A percentile compares a stretch with the other conserved stretches of the same genome.
Evolutionary conservation across 768 basidiomycete genomes (phyloP).

Genomic region (Polyporus arcularius): DNA sequence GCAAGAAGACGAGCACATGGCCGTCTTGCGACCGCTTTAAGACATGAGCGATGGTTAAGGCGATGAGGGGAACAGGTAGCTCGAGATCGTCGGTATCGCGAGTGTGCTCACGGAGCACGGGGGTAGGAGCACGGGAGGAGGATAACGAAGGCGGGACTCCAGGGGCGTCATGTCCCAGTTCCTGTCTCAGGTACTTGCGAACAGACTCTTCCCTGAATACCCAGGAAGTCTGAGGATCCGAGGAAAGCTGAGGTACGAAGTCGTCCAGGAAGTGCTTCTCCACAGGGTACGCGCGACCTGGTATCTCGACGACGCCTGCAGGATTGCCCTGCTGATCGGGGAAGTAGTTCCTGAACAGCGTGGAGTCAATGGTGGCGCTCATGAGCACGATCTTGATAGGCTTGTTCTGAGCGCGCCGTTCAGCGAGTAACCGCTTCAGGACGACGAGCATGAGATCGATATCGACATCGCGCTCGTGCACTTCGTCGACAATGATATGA

Average conservation of each 20-base stretch:
- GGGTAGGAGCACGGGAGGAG: slow-evolving; percentile 17
- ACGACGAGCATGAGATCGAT: slow-evolving; percentile 89
- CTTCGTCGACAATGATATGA: slow-evolving; percentile 93
- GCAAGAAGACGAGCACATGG: slow-evolving; percentile 87
- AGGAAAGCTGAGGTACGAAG: slow-evolving; percentile 54
- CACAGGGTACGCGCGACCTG: slow-evolving; percentile 93
- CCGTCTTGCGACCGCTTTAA: slow-evolving; percentile 74
- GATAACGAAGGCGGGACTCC: slow-evolving; percentile 14
- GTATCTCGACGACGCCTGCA: slow-evolving; percentile 75
- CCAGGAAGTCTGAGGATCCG: slow-evolving; percentile 50
- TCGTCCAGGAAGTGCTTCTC: slow-evolving; percentile 80
- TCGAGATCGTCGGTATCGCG: slow-evolving; percentile 59
- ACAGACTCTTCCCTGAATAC: slow-evolving; percentile 73
- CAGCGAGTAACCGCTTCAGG: slow-evolving; percentile 77
- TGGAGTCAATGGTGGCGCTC: slow-evolving; percentile 95
- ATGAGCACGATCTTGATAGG: slow-evolving; percentile 88
- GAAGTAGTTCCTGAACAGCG: slow-evolving; percentile 89
- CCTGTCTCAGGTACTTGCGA: slow-evolving; percentile 67
- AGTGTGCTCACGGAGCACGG: slow-evolving; percentile 32
- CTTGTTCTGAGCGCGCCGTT: slow-evolving; percentile 67
- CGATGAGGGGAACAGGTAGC: slow-evolving; percentile 79
- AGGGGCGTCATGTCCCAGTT: slow-evolving; percentile 47
- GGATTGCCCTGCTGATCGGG: slow-evolving; percentile 55
- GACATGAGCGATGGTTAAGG: slow-evolving; percentile 78
- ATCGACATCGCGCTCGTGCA: slow-evolving; percentile 93